Base-by-base conservation (phyloP, 345 rosid genomes). In the Linum tenue region DNA sequence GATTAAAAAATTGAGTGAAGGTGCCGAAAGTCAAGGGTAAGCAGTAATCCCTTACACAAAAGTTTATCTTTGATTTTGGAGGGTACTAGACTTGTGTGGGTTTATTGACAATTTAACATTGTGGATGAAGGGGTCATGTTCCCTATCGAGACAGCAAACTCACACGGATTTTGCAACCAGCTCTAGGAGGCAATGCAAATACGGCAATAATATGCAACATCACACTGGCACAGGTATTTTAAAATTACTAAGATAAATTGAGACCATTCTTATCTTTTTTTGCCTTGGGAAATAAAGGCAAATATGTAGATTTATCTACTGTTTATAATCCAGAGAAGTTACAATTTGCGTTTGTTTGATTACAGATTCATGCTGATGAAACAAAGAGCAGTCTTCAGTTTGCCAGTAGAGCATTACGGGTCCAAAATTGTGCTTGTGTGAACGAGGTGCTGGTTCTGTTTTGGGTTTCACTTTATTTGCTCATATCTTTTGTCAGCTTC, bases 111-210 rank as follows among this genome's bases (percentile, higher is more conserved):
- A 62, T 39, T 56, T 56, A 31, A 64, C 43, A 50, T 40, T 77
- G 57, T 65, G 73, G 71, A 67, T 76, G 73, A 67, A 92, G 98
- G 70, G 90, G 97, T 60, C 98, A 92, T 85, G 95, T 92, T 70
- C 98, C 97, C 0, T 92, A 92, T 64, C 86, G 98, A 55, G 98
- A 92, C 76, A 92, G 98, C 84, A 92, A 90, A 73, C 91, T 92
- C 70, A 92, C 98, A 35, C 86, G 98, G 67, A 92, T 92, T 72
- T 83, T 92, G 74, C 97, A 92, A 73, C 98, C 98, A 39, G 89
- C 98, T 66, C 79, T 92, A 37, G 98, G 98, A 76, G 98, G 98
- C 82, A 92, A 92, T 82, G 95, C 98, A 62, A 92, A 92, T 76
- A 92, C 98, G 41, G 98, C 98, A 55, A 90, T 92, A 61, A 92